Evolutionary conservation across 768 basidiomycete species (phyloP).

Genomic region (Psilocybe tampanensis): DNA sequence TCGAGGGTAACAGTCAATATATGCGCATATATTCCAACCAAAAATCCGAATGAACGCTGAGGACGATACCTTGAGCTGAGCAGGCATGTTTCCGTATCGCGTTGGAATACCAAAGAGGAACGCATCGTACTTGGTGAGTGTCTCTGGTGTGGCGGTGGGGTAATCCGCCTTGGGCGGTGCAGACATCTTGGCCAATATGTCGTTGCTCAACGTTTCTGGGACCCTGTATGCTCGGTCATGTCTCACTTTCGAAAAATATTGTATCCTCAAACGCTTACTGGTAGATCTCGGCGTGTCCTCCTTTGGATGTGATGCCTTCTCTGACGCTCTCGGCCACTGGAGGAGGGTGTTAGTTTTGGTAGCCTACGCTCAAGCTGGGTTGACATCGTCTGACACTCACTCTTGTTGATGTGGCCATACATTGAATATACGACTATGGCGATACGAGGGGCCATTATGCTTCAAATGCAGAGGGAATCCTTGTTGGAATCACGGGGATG

Average conservation of each 20-base stretch:
- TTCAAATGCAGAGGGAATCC: neutral
- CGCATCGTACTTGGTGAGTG: slow-evolving; percentile 59
- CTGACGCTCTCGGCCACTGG: slow-evolving; percentile 48
- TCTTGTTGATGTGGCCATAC: slow-evolving; percentile 58
- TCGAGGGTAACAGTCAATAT: neutral
- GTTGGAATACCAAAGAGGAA: slow-evolving; percentile 73
- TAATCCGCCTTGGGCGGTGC: slow-evolving; percentile 62
- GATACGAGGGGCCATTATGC: slow-evolving; percentile 42
- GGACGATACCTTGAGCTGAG: slow-evolving; percentile 51
- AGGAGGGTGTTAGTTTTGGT: neutral
- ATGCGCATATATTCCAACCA: neutral
- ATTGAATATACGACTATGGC: slow-evolving; percentile 76
- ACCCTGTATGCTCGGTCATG: slow-evolving; percentile 40
- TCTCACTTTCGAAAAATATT: neutral
- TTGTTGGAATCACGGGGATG: too few relatives aligned
- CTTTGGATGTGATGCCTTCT: slow-evolving; percentile 36
- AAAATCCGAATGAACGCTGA: too few relatives aligned
- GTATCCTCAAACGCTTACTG: slow-evolving; percentile 35
- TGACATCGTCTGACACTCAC: neutral
- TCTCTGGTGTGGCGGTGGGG: slow-evolving; percentile 53
- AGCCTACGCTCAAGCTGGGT: neutral
- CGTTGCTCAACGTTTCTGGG: slow-evolving; percentile 64
- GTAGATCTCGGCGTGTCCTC: slow-evolving; percentile 41
- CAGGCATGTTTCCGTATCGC: slow-evolving; percentile 77
- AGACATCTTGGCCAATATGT: slow-evolving; percentile 61